A percentile compares a stretch with the other conserved stretches of the same genome.
These are phyloP conservation scores for Orobanche coerulescens DNA, from an alignment of 257 asterid genomes.

Conservation along the genomic window DNA sequence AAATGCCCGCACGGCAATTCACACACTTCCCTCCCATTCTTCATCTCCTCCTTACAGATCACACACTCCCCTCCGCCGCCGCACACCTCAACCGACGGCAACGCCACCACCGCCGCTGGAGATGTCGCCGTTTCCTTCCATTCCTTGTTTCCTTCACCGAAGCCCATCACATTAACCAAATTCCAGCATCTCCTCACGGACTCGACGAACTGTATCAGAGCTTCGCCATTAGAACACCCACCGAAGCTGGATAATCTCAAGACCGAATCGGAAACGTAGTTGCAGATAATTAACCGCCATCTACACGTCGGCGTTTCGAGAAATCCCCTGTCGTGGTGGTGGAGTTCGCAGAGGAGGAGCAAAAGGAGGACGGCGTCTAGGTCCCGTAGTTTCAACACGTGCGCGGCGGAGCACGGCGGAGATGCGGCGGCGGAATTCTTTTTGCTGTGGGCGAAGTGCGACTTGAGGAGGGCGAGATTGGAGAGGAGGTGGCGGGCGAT, in stretches of 20 bases:
- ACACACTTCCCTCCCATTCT: conserved; percentile 73
- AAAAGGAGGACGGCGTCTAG: conserved; percentile 67
- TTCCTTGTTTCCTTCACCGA: conserved; percentile 24
- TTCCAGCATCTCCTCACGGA: conserved; percentile 44
- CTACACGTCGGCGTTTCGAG: conserved; percentile 41
- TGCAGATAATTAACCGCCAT: conserved; percentile 47
- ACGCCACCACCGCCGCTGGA: conserved; percentile 57
- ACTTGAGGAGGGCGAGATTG: conserved; percentile 39
- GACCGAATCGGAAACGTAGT: conserved; percentile 31
- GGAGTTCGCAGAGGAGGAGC: conserved; percentile 75
- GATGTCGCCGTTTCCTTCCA: conserved; percentile 45
- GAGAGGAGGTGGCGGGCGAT: conserved; percentile 69
- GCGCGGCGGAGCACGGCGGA: conserved; percentile 11
- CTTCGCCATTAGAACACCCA: conserved; percentile 35
- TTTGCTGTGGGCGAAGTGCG: conserved; percentile 28
- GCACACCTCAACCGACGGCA: conserved; percentile 54
- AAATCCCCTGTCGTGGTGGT: conserved; percentile 36
- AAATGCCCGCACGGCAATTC: conserved; percentile 75
- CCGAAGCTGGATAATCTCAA: conserved; percentile 36
- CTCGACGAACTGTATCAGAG: conserved; percentile 48
- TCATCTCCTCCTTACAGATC: conserved; percentile 75
- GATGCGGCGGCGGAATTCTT: conserved; percentile 6
- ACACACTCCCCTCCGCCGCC: conserved; percentile 46
- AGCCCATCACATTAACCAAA: conserved; percentile 41
- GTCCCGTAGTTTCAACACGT: conserved; percentile 49